These are phyloP conservation scores for Quercus rubra DNA, from an alignment of 306 rosid genomes.

Conservation along the genomic window DNA sequence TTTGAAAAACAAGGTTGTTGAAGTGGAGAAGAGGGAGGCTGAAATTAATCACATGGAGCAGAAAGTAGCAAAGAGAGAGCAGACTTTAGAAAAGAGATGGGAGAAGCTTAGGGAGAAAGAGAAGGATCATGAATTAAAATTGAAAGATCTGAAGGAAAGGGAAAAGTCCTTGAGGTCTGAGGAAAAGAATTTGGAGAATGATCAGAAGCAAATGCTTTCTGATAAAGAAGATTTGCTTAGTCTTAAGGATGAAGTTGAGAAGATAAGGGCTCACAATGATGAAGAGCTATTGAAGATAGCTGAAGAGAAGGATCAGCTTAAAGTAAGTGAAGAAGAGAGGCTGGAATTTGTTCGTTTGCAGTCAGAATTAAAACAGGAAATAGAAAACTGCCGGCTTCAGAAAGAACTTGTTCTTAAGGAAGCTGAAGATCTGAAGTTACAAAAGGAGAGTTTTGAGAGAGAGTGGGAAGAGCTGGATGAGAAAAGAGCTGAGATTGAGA, in stretches of 20 bases:
- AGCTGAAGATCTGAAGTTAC: slow-evolving; percentile 83
- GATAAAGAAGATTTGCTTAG: slow-evolving; percentile 67
- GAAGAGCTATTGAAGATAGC: slow-evolving; percentile 52
- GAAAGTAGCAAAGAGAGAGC: slow-evolving; percentile 78
- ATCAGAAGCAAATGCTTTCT: slow-evolving; percentile 48
- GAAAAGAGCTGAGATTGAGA: slow-evolving; percentile 74
- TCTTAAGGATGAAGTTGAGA: slow-evolving; percentile 68
- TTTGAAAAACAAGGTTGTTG: slow-evolving; percentile 54
- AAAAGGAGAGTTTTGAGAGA: slow-evolving; percentile 86
- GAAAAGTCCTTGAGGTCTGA: slow-evolving; percentile 64
- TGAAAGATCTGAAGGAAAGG: slow-evolving; percentile 70
- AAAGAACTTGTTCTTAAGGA: slow-evolving; percentile 80
- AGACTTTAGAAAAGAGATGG: slow-evolving; percentile 72
- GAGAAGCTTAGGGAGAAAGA: slow-evolving; percentile 95
- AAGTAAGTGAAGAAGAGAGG: slow-evolving; percentile 80
- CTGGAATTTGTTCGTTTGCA: slow-evolving; percentile 67
- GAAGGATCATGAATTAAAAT: slow-evolving; percentile 65
- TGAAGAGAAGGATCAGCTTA: slow-evolving; percentile 60
- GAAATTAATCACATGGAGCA: slow-evolving; percentile 83
- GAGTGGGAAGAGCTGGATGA: slow-evolving; percentile 96
- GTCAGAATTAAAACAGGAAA: slow-evolving; percentile 81
- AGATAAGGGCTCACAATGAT: slow-evolving; percentile 59
- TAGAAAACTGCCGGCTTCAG: slow-evolving; percentile 75
- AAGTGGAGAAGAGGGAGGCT: slow-evolving; percentile 81
- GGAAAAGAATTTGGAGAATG: slow-evolving; percentile 62